Conservation (phyloP, 2,329 filamentous ascomycete species). For the Daldinia sp. region DNA sequence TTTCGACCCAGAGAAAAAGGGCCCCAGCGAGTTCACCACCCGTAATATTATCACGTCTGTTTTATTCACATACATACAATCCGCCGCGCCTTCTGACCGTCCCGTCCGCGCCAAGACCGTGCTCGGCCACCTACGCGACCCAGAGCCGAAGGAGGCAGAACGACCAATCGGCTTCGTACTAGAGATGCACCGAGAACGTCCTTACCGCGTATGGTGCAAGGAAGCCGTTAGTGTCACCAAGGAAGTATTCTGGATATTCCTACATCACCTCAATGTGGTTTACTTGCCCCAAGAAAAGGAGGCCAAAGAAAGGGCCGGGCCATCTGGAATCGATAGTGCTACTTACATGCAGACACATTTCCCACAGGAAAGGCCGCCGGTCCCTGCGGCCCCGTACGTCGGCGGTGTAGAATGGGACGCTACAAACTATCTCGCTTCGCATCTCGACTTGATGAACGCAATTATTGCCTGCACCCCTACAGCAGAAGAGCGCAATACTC, state of each 20-base stretch:
- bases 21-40: constrained; percentile 94
- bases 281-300: constrained; percentile 64
- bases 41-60: constrained; percentile 89
- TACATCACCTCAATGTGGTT: constrained; percentile 91
- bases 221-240: constrained; percentile 93
- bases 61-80: constrained; percentile 86
- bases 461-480: constrained; percentile 83
- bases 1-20: constrained; percentile 98
- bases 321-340: constrained; percentile 53
- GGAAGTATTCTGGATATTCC: constrained; percentile 99
- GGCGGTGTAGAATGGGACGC: constrained; percentile 99
- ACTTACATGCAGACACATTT: constrained; percentile 77
- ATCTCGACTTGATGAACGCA: constrained; percentile 92
- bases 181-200: constrained; percentile 85
- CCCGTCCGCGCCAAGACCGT: constrained; percentile 75
- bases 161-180: constrained; percentile 85
- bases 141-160: constrained; percentile 76
- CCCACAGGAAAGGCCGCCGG: constrained; percentile 84
- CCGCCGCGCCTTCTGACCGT: constrained; percentile 68
- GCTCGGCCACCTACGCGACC: constrained; percentile 81
- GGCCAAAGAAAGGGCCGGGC: constrained; percentile 45
- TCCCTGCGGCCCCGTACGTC: constrained; percentile 93
- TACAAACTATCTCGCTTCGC: constrained; percentile 92
- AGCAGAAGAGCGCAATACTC: constrained; percentile 72
- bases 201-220: constrained; percentile 93